A percentile compares a stretch with the other conserved stretches of the same genome.
phyloP scores from a whole-genome alignment of 257 asterid species.

The Galeopsis tetrahit region DNA sequence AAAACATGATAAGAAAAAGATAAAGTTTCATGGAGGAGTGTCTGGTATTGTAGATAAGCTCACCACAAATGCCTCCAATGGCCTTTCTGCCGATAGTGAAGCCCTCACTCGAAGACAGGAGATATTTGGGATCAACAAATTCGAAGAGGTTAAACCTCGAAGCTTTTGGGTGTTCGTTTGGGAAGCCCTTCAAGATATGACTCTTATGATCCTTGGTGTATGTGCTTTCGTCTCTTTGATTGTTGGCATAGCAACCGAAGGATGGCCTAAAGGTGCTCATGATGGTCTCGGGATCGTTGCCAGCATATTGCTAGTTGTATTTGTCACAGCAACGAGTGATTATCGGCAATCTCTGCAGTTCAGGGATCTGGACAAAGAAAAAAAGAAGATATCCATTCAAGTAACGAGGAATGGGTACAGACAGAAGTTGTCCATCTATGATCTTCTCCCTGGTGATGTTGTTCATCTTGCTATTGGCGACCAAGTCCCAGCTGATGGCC shows the following conservation, averaged over 20 bases:
- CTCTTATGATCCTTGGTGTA: conserved; percentile 87
- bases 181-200: conserved; percentile 93
- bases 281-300: conserved; percentile 93
- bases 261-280: conserved; percentile 93
- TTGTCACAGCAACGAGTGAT: conserved; percentile 88
- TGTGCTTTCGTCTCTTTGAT: conserved; percentile 78
- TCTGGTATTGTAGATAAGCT: conserved; percentile 65
- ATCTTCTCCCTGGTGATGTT: conserved; percentile 78
- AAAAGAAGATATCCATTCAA: conserved; percentile 81
- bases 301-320: conserved; percentile 77
- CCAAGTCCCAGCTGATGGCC: conserved; percentile 92
- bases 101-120: conserved; percentile 58
- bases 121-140: conserved; percentile 69
- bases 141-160: conserved; percentile 51
- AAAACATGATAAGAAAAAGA: conserved; percentile 66
- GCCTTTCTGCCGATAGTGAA: conserved; percentile 52
- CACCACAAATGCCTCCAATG: conserved; percentile 49
- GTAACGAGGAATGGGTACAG: conserved; percentile 82
- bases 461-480: conserved; percentile 88
- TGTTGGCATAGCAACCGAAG: conserved; percentile 87
- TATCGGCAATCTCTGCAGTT: conserved; percentile 86
- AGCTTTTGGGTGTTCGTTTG: conserved; percentile 80
- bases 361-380: conserved; percentile 80
- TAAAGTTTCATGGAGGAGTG: conserved; percentile 73
- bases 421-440: conserved; percentile 79